A percentile compares a stretch with the other conserved stretches of the same genome.
Evolutionary conservation across 257 asterid genomes (phyloP).

Genomic region (Anisodus tanguticus): DNA sequence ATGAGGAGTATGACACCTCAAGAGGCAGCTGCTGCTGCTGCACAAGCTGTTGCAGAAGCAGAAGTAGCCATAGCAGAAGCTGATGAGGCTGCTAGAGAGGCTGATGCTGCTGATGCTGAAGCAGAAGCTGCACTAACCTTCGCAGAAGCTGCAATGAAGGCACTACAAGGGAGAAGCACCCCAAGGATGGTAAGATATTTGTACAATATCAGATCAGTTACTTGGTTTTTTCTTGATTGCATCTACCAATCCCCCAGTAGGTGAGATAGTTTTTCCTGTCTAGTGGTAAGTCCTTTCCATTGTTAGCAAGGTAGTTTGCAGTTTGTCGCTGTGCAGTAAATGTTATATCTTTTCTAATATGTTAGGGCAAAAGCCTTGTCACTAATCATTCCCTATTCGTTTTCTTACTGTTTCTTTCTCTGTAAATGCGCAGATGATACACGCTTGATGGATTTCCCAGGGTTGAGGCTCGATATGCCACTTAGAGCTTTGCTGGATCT

Average conservation of each 20-base stretch:
- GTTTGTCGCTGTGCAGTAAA: neutral
- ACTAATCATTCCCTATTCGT: neutral
- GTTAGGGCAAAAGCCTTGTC: conserved; percentile 1
- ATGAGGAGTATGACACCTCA: conserved; percentile 73
- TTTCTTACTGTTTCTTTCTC: conserved; percentile 24
- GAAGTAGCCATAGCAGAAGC: conserved; percentile 97
- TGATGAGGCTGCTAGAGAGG: conserved; percentile 89
- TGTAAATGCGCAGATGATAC: conserved; percentile 63
- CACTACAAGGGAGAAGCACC: conserved; percentile 65
- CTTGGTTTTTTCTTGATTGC: conserved; percentile 27
- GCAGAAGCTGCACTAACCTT: conserved; percentile 95
- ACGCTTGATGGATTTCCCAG: conserved; percentile 45
- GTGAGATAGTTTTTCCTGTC: neutral
- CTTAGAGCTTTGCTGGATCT: conserved; percentile 16
- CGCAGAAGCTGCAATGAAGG: conserved; percentile 86
- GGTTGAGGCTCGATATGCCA: neutral
- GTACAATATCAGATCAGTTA: neutral
- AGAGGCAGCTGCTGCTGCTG: conserved; percentile 95
- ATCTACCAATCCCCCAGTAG: neutral
- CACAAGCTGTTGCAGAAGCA: conserved; percentile 96
- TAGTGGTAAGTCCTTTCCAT: too few relatives aligned
- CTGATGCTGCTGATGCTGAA: conserved; percentile 93
- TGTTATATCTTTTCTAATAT: neutral
- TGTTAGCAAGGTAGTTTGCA: neutral
- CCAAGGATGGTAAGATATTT: conserved; percentile 65